Evolutionary conservation across 495 filamentous ascomycete genomes (phyloP), one percentile per base, ranked within the genome.

Genomic region (Tuber calosporum): DNA sequence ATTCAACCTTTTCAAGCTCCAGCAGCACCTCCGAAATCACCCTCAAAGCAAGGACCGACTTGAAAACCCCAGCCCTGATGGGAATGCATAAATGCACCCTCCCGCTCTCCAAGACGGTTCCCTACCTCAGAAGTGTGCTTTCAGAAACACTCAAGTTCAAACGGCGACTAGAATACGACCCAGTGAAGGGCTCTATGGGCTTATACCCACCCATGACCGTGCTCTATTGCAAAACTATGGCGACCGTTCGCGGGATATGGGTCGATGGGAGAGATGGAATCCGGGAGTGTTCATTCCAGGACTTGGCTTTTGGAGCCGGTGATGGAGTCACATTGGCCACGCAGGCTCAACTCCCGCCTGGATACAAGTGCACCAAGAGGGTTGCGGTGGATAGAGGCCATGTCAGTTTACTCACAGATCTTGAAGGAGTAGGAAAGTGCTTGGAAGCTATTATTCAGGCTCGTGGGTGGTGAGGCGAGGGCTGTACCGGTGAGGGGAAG

Each of bases 321-420:
- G 94, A 98, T 82, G 94, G 94, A 0, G 94, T 98, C 0, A 93
- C 93, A 80, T 85, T 98, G 22, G 93, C 94, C 0, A 86, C 85
- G 58, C 92, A 94, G 71, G 91, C 93, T 0, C 95, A 96, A 93
- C 81, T 96, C 74, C 94, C 94, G 1, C 82, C 85, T 8, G 93
- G 93, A 0, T 98, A 97, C 81, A 86, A 85, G 69, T 83, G 90
- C 70, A 91, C 88, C 2, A 87, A 84, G 73, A 85, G 90, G 68
- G 87, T 97, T 17, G 90, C 87, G 72, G 93, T 89, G 73, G 93
- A 96, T 48, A 83, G 93, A 2, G 93, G 94, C 0, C 94, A 98
- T 84, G 89, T 97, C 34, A 90, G 90, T 5, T 83, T 97, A 75
- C 79, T 97, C 41, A 93, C 93, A 0, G 94, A 98, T 85, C 82